Evolutionary conservation across 345 rosid species (phyloP), one percentile per base, ranked within the genome.

Genomic region (Stellera chamaejasme): DNA sequence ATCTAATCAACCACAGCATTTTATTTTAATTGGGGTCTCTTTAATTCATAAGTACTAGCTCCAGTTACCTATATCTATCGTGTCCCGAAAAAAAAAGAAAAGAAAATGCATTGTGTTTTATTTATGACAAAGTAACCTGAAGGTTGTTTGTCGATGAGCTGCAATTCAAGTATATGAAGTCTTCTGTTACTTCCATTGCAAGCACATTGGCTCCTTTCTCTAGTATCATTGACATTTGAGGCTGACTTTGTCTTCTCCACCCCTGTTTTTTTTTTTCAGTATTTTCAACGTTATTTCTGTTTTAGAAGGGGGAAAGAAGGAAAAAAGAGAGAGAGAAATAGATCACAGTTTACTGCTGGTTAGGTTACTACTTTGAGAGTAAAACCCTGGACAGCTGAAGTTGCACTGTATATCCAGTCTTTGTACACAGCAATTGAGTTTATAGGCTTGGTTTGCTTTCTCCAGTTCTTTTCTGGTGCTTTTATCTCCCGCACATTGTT

Each of bases 351-450:
- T 32, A 32, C 39, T 32, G 39, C 9, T 32, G 39, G 39, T 51
- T 50, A 55, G 16, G 50, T 46, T 64, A 44, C 58, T 66, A 87
- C 98, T 88, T 84, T 85, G 41, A 92, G 56, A 57, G 78, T 82
- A 27, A 93, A 88, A 57, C 83, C 85, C 55, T 80, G 85, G 58
- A 88, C 84, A 4, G 52, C 51, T n/a, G 85, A 66, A 64, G 76
- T 75, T 66, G 88, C 86, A 64, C 81, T 77, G 50, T 92, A 92
- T 58, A 92, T 70, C 87, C 93, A 88, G 55, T 92, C 92, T 77
- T 70, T 88, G 76, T 83, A 83, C 54, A 80, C 72, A 60, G 73
- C 56, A 41, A 92, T 74, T 36, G 90, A 76, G 68, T 67, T 88
- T 47, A 85, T 69, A 14, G 93, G 82, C 62, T 75, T 84, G 67